Evolutionary conservation across 352 stramenopile species (phyloP).

Genomic region (Phytopythium oedochilum): DNA sequence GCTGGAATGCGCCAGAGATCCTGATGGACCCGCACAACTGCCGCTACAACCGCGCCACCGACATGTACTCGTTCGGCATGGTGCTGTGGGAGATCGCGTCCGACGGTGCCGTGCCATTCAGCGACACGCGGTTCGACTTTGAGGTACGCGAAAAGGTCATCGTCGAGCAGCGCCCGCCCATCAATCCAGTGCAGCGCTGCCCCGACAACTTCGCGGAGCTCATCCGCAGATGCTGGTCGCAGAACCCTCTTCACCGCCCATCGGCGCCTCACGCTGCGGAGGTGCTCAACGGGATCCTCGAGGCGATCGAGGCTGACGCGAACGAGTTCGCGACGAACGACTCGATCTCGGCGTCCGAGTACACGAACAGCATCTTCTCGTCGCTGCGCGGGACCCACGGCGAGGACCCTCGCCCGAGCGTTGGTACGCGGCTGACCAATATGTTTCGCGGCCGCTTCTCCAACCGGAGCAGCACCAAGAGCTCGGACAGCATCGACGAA

Average conservation of each 20-base stretch:
- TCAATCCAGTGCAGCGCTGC: slow-evolving; percentile 39
- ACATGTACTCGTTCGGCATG: slow-evolving; percentile 79
- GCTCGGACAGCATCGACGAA: slow-evolving; percentile 19
- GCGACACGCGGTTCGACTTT: slow-evolving; percentile 63
- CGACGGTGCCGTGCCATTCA: slow-evolving; percentile 57
- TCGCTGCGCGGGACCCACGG: slow-evolving; percentile 36
- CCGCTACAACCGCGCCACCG: slow-evolving; percentile 51
- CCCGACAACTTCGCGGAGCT: slow-evolving; percentile 48
- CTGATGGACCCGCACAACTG: slow-evolving; percentile 59
- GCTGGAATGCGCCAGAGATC: slow-evolving; percentile 70
- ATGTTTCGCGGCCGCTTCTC: slow-evolving; percentile 53
- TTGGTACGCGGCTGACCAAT: slow-evolving; percentile 57
- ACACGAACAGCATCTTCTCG: slow-evolving; percentile 59
- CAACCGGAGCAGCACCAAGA: slow-evolving; percentile 34
- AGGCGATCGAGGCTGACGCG: slow-evolving; percentile 37
- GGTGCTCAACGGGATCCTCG: slow-evolving; percentile 49
- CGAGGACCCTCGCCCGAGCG: slow-evolving; percentile 25
- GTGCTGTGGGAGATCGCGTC: slow-evolving; percentile 67
- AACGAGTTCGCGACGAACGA: slow-evolving; percentile 24
- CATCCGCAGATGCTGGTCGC: slow-evolving; percentile 61
- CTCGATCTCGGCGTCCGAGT: slow-evolving; percentile 31
- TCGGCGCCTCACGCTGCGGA: slow-evolving; percentile 40
- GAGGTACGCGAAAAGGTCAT: slow-evolving; percentile 63
- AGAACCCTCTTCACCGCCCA: slow-evolving; percentile 33
- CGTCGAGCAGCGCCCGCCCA: slow-evolving; percentile 40